Evolutionary conservation across 768 basidiomycete species (phyloP), one percentile per base, ranked within the genome.

Genomic region (Pholiota molesta): DNA sequence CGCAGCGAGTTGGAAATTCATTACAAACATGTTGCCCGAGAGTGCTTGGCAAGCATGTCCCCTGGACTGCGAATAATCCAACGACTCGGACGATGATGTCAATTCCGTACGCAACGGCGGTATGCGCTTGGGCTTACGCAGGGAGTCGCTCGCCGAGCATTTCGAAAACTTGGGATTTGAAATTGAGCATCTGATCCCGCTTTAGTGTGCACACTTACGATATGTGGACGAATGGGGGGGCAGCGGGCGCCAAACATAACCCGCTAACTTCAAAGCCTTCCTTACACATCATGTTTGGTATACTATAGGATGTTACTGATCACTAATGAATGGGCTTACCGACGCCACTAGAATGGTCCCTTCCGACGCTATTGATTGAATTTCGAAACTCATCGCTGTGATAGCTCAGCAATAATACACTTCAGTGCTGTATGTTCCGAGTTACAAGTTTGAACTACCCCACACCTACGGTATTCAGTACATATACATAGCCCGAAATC

Each of bases 211-310:
- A 26, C 35, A 37, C 35, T 37, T 37, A 16, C 14, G 35, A 11
- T 16, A 9, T 37, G 14, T 37, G 47, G 9, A 49, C 47, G 23
- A 14, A 23, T 49, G 19, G 23, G 13, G 23, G 13, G 47, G n/a
- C 47, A 49, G 47, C 23, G 47, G 47, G 47, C 47, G 47, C 47
- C 47, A 49, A 49, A 49, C 47, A 49, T 49, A 49, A 26, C n/a
- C 47, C 47, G 26, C 23, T 6, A 19, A 49, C 47, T 49, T 49
- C 3, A 49, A 49, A 21, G 11, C 23, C 17, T 49, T 19, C 23
- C 47, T 49, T 49, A 49, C 47, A 49, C 47, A 49, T 49, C 47
- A 26, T 26, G 21, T 49, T 23, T 49, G 17, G 19, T 16, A 17
- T 21, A n/a, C 42, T 44, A 4, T 44, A 44, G 14, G 35, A 37